Conservation (phyloP, 306 rosid species). For the Dryas octopetala region DNA sequence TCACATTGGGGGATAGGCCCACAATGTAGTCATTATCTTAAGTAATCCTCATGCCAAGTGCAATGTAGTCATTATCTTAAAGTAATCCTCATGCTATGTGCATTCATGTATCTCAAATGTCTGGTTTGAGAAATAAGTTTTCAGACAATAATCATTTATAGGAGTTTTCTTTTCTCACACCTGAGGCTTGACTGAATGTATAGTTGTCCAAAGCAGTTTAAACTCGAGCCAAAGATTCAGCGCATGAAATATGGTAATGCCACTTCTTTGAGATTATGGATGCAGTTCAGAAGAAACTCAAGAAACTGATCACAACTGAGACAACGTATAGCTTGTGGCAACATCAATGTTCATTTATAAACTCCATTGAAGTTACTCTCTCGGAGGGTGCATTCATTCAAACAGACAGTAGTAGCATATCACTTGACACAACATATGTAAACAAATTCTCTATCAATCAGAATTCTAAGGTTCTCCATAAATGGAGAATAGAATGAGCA, state of each 20-base stretch:
- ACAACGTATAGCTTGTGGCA: not conserved
- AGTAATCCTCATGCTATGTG: no score
- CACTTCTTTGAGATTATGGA: no score
- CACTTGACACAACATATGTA: not conserved
- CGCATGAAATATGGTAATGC: not conserved
- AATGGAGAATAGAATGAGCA: conserved; percentile 30
- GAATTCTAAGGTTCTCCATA: conserved; percentile 30
- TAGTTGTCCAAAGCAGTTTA: not conserved
- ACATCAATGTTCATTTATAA: not conserved
- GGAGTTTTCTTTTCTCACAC: no score
- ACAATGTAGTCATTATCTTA: no score
- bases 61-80: no score
- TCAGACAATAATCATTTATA: no score
- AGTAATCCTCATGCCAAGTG: no score
- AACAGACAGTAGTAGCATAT: not conserved
- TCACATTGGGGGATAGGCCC: no score
- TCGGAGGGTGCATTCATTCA: not conserved
- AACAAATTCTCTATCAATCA: conserved; percentile 16
- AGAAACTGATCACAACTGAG: not conserved
- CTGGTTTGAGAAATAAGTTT: no score
- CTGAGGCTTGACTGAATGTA: no score
- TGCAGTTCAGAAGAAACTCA: not conserved
- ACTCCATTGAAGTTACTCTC: not conserved
- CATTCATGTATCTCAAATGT: no score
- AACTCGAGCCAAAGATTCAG: not conserved